Evolutionary conservation across 192 early-diverging fungal genomes (phyloP).

Genomic region (Coemansia sp.): DNA sequence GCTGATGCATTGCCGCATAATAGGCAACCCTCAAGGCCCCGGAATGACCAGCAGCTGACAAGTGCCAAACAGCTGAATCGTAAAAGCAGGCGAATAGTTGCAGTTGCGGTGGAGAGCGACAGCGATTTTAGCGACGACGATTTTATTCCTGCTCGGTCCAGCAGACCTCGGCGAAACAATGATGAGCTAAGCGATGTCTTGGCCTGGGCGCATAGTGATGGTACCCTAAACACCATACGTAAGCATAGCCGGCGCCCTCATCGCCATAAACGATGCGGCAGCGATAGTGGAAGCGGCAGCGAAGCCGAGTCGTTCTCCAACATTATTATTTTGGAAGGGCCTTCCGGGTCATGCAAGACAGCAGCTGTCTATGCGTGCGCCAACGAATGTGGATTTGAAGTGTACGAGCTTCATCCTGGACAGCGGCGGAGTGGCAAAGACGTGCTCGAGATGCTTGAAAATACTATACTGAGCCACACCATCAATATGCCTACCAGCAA

Average conservation of each 20-base stretch:
- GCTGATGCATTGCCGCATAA: too few relatives aligned
- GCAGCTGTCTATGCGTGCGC: slow-evolving; percentile 72
- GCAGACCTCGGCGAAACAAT: neutral
- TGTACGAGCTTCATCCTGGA: slow-evolving; percentile 73
- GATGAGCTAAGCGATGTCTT: slow-evolving; percentile 26
- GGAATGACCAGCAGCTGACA: too few relatives aligned
- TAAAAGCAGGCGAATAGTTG: slow-evolving; percentile 6
- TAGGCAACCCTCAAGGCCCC: too few relatives aligned
- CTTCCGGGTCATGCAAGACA: slow-evolving; percentile 69
- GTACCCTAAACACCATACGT: slow-evolving; percentile 28
- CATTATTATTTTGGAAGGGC: slow-evolving; percentile 66
- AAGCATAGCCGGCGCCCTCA: slow-evolving; percentile 9
- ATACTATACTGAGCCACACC: slow-evolving; percentile 73
- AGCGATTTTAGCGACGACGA: slow-evolving; percentile 32
- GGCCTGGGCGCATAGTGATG: slow-evolving; percentile 42
- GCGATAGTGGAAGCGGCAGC: slow-evolving; percentile 32
- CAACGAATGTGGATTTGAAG: slow-evolving; percentile 67
- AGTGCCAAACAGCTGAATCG: neutral
- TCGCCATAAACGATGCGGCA: slow-evolving; percentile 19
- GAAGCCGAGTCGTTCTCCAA: slow-evolving; percentile 52
- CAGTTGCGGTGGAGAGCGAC: slow-evolving; percentile 9
- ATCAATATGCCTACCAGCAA: slow-evolving; percentile 38
- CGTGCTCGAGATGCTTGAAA: slow-evolving; percentile 60
- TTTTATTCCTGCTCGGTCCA: slow-evolving; percentile 23
- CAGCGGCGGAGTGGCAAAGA: slow-evolving; percentile 69